phyloP scores from a whole-genome alignment of 805 yeast genomes.

The Myxozyma neotropica region DNA sequence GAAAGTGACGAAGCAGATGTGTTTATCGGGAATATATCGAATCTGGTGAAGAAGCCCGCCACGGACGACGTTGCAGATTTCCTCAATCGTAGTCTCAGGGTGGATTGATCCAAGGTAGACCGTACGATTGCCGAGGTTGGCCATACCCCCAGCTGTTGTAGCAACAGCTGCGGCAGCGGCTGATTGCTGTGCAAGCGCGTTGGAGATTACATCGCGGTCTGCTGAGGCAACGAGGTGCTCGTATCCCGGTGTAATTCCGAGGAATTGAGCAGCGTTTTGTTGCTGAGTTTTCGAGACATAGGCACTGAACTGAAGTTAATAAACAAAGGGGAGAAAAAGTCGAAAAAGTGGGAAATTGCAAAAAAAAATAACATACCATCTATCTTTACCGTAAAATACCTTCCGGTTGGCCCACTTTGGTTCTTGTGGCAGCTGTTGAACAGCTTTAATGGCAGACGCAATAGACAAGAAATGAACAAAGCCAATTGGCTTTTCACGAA shows the following conservation, averaged over 20 bases:
- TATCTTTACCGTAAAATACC: constrained; percentile 89
- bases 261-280: constrained; percentile 93
- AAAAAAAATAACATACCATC: constrained; percentile 45
- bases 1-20: constrained; percentile 91
- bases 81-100: constrained; percentile 84
- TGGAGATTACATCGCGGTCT: constrained; percentile 52
- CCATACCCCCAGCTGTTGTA: constrained; percentile 89
- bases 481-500: constrained; percentile 72
- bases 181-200: constrained; percentile 77
- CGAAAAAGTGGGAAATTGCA: constrained; percentile 36
- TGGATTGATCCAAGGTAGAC: constrained; percentile 90
- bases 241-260: constrained; percentile 88
- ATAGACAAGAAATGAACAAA: constrained; percentile 89
- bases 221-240: constrained; percentile 77
- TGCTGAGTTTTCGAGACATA: constrained; percentile 93
- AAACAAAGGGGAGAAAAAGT: too few relatives aligned
- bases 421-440: constrained; percentile 67
- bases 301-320: constrained; percentile 48
- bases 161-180: constrained; percentile 99
- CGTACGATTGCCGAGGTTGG: constrained; percentile 89
- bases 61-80: constrained; percentile 92
- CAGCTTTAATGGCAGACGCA: constrained; percentile 82
- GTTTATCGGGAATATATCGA: constrained; percentile 78
- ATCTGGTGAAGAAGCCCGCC: constrained; percentile 91
- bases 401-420: constrained; percentile 74